phyloP scores from a whole-genome alignment of 2,329 filamentous ascomycete genomes.

The Fusarium sp. region DNA sequence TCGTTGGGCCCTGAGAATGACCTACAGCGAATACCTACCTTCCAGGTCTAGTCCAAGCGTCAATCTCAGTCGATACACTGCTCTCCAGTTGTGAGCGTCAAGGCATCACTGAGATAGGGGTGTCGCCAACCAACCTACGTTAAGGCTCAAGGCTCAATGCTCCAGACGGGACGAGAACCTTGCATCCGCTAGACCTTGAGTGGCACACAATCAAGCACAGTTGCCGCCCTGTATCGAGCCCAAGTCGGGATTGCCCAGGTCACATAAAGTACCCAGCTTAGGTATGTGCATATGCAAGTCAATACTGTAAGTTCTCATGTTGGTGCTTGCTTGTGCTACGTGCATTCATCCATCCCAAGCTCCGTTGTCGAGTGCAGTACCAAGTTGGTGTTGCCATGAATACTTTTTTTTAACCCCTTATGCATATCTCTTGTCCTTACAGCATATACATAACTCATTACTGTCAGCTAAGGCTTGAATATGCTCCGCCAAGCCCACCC shows the following conservation, averaged over 20 bases:
- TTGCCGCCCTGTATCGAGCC: conserved; percentile 35
- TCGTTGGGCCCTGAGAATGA: conserved; percentile 8
- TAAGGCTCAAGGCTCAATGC: conserved; percentile 8
- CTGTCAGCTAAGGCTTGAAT: conserved; percentile 11
- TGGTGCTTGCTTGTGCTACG: conserved; percentile 8
- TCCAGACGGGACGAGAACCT: conserved; percentile 32
- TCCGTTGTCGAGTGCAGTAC: background rate
- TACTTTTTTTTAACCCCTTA: background rate
- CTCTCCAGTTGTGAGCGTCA: background rate
- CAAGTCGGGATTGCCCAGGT: conserved; percentile 32
- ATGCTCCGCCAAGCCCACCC: conserved; percentile 28
- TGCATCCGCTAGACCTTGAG: conserved; percentile 39
- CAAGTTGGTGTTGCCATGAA: background rate
- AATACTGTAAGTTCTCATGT: conserved; percentile 1
- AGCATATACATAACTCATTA: conserved; percentile 4
- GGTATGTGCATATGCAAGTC: conserved; percentile 12
- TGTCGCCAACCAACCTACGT: conserved; percentile 23
- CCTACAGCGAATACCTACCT: conserved; percentile 16
- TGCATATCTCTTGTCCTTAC: conserved; percentile 15
- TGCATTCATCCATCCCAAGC: conserved; percentile 1
- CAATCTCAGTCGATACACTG: conserved; percentile 32
- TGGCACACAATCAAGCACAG: conserved; percentile 41
- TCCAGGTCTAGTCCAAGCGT: conserved; percentile 38
- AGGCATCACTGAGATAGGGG: conserved; percentile 23
- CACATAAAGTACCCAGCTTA: conserved; percentile 2